Conservation (phyloP, 1,284 basidiomycete genomes). For the Apiotrichum gamsii region DNA sequence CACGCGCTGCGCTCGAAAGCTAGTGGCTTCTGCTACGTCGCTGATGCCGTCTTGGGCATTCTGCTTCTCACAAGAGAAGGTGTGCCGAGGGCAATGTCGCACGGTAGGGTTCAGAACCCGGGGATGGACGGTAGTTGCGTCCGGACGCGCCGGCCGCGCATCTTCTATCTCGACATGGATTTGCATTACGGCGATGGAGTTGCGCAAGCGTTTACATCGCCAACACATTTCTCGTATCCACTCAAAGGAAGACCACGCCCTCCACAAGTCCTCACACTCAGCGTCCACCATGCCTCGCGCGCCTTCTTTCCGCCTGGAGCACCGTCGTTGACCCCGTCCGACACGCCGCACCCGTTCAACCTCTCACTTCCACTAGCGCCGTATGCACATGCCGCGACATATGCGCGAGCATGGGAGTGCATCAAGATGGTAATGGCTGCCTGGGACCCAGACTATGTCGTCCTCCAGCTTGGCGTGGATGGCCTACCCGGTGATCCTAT, state of each 20-base stretch:
- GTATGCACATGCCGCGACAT: constrained; percentile 61
- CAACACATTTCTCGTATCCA: constrained; percentile 14
- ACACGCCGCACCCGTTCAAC: constrained; percentile 61
- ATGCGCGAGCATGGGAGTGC: constrained; percentile 57
- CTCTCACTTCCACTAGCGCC: constrained; percentile 65
- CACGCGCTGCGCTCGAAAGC: constrained; percentile 57
- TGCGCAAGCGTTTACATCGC: constrained; percentile 62
- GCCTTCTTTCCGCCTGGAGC: constrained; percentile 68
- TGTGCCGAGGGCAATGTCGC: constrained; percentile 3
- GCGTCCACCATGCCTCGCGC: constrained; percentile 71
- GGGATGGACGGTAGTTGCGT: no score
- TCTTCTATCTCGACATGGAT: constrained; percentile 88
- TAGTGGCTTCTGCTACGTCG: constrained; percentile 89
- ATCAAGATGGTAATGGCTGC: constrained; percentile 59
- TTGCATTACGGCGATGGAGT: constrained; percentile 82
- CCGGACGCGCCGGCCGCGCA: constrained; percentile 51
- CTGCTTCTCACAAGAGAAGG: constrained; percentile 29
- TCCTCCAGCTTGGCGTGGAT: constrained; percentile 81
- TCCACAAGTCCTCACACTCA: constrained; percentile 63
- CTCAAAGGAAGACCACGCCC: constrained; percentile 36
- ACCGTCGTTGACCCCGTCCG: constrained; percentile 44
- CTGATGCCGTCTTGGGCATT: constrained; percentile 78
- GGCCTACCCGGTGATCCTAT: constrained; percentile 76
- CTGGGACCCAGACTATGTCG: constrained; percentile 69
- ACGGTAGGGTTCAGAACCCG: no score